Base-by-base conservation (phyloP, 2,329 filamentous ascomycete species). In the Aspergillus tanneri region DNA sequence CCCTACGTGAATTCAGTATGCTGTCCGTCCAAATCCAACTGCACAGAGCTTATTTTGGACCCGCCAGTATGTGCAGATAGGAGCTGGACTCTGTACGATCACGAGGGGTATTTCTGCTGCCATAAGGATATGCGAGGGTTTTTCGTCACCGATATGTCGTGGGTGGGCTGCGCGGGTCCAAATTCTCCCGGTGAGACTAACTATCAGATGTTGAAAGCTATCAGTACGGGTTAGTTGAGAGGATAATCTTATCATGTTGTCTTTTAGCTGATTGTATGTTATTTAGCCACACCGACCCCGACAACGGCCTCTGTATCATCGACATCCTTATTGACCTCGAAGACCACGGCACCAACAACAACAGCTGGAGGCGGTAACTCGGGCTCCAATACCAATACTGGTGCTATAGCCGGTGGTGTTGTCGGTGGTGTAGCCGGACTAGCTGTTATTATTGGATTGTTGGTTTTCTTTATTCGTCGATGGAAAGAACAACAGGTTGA, bases 101-200 rank as follows among this genome's bases (percentile, higher is more conserved):
- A 56, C 4, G 42, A 44, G 5, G 58, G 51, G 9, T 61, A 47
- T 18, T 63, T 63, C 27, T 63, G 61, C 35, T 63, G 61, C 14
- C 47, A 54, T 10, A 22, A 42, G 54, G 41, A 1, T 25, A 23
- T 6, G 39, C 39, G n/a, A n/a, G n/a, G 57, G 47, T 2, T 59
- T 59, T 36, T 38, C 43, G 46, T n/a, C n/a, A 46, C 10, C 11
- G 27, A 28, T 19, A 34, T 21, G 11, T 43, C 34, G 11, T 39
- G 11, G 9, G 32, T 59, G 3, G 56, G 56, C 24, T 59, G 56
- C 25, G 38, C 53, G 1, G 35, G 54, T n/a, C n/a, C n/a, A n/a
- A n/a, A n/a, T n/a, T n/a, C n/a, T n/a, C n/a, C n/a, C 22, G 47
- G 43, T 10, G 32, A 44, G 8, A 43, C 52, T 5, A 35, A 46